Evolutionary conservation across 257 asterid genomes (phyloP).

Genomic region (Solanum chaucha): DNA sequence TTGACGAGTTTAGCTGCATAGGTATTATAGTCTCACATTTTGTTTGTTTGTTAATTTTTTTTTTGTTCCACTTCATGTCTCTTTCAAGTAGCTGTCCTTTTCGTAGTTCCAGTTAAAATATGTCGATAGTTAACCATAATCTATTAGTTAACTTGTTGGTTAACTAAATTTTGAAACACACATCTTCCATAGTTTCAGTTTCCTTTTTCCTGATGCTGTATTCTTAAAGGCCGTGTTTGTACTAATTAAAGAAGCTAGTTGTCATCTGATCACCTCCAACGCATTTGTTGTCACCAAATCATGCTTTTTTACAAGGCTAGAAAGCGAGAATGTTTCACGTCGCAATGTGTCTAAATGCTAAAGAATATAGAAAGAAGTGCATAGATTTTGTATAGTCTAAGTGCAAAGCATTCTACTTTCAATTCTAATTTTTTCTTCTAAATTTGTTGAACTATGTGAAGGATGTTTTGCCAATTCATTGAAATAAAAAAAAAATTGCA

Average conservation of each 20-base stretch:
- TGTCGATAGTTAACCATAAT: neutral
- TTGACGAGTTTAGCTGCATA: conserved; percentile 99
- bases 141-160: neutral
- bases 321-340: neutral
- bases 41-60: neutral
- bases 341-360: neutral
- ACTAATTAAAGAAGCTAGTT: neutral
- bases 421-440: neutral
- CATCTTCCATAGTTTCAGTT: neutral
- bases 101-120: neutral
- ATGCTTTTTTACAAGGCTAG: neutral
- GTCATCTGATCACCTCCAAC: neutral
- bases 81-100: neutral
- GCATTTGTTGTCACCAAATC: neutral
- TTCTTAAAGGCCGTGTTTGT: neutral
- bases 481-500: neutral
- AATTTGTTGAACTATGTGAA: neutral
- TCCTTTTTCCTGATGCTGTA: neutral
- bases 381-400: neutral
- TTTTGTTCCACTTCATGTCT: neutral
- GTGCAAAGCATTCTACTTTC: neutral
- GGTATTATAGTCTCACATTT: conserved; percentile 29
- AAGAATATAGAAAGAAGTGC: neutral
- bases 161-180: neutral
- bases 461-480: neutral